Base-by-base conservation (phyloP, 192 early-diverging fungal species). In the Oehlia diaphana region DNA sequence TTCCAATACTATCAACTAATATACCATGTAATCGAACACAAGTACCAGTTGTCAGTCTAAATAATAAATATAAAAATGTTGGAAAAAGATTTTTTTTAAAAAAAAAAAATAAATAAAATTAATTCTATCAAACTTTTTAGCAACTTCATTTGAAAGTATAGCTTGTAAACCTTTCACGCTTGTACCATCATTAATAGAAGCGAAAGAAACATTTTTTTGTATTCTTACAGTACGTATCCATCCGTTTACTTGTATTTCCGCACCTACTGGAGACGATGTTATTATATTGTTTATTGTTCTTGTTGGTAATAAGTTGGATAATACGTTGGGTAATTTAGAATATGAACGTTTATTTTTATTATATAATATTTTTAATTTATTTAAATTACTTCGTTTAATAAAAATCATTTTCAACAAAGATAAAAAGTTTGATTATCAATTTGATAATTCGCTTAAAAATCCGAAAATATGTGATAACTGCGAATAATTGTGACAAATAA, bases 151-250 rank as follows among this genome's bases (percentile, higher is more conserved):
- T 61, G 80, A 83, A 9, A 91, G 80, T 70, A 92, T 86, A 13
- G 92, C 89, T 74, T 97, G 95, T 9, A 97, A 84, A 0, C 93
- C 93, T 39, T 87, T 84, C 23, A 88, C 75, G 23, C 81, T 92
- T 2, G 92, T 92, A 3, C 96, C 96, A 67, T 97, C 96, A 33
- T 91, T 86, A 42, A 97, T 86, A 66, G 92, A 89, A 7, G 92
- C 89, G 83, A 97, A 97, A 13, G 91, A 89, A 26, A 92, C 77
- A 35, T 91, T 82, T 81, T 96, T 96, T 82, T 96, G 94, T 26
- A 87, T 80, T 19, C 96, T 91, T 44, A 95, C 90, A 3, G 96
- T 93, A 39, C 91, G 86, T n/a, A 96, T 84, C 96, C 96, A 97
- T 8, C 94, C 96, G 31, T 90, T 81, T 14, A 94, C 82, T 16